Percentiles rank a stretch among this genome's conserved stretches.
phyloP scores from a whole-genome alignment of 371 early-diverging fungal genomes.

The Homolaphlyctis polyrhiza region DNA sequence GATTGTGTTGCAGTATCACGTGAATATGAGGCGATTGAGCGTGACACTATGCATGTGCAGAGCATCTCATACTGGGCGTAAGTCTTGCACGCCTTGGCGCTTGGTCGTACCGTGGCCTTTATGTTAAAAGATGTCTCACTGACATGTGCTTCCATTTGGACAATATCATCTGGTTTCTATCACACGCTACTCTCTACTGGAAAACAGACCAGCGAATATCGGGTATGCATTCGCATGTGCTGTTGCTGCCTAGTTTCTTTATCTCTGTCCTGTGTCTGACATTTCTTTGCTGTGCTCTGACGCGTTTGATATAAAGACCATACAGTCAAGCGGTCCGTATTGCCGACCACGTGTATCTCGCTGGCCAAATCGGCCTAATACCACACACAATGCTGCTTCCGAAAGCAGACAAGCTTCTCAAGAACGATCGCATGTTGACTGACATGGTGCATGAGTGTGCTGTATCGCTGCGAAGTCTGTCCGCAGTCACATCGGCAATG shows the following conservation, averaged over 20 bases:
- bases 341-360: constrained; percentile 55
- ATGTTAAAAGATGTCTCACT: too few species aligned
- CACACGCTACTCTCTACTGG: too few species aligned
- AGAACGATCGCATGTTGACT: background rate
- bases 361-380: constrained; percentile 74
- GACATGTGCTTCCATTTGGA: too few species aligned
- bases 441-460: constrained; percentile 8
- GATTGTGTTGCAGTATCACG: constrained; percentile 47
- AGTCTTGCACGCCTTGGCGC: too few species aligned
- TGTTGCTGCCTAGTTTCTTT: too few species aligned
- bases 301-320: too few species aligned
- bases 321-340: constrained; percentile 29
- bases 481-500: constrained; percentile 17
- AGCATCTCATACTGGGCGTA: constrained; percentile 78
- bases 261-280: too few species aligned
- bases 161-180: too few species aligned
- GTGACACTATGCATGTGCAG: constrained; percentile 68
- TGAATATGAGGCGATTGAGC: constrained; percentile 8
- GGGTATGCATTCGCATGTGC: too few species aligned
- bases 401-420: background rate
- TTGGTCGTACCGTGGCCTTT: too few species aligned
- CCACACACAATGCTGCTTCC: constrained; percentile 59
- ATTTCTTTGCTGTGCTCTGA: too few species aligned
- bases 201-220: too few species aligned
- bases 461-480: constrained; percentile 15